These are phyloP conservation scores for Skeletonema grethae DNA, from an alignment of 108 stramenopile genomes.

Conservation along the genomic window DNA sequence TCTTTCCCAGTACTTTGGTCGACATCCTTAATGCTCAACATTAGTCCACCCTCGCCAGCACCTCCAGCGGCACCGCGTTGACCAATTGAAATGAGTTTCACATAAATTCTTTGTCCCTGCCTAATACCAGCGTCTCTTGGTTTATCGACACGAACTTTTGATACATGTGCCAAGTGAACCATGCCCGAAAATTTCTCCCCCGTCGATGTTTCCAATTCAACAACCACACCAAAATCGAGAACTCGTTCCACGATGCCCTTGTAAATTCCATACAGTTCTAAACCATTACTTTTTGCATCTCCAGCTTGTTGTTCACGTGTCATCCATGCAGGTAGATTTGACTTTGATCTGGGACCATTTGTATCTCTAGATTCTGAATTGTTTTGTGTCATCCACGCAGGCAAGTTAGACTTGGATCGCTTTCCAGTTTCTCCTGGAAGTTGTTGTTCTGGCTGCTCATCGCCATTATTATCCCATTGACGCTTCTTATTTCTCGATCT, in stretches of 20 bases:
- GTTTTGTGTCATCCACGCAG: slow-evolving; percentile 85
- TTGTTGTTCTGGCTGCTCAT: background rate
- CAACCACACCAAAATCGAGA: slow-evolving; percentile 92
- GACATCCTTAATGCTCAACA: slow-evolving; percentile 92
- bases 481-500: slow-evolving; percentile 29
- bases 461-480: slow-evolving; percentile 32
- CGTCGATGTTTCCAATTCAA: slow-evolving; percentile 57
- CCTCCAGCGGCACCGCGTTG: slow-evolving; percentile 34
- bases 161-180: slow-evolving; percentile 86
- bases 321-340: slow-evolving; percentile 93
- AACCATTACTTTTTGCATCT: slow-evolving; percentile 24
- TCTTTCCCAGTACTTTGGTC: slow-evolving; percentile 92
- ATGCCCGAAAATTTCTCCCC: slow-evolving; percentile 71
- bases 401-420: slow-evolving; percentile 68
- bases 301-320: slow-evolving; percentile 50
- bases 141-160: slow-evolving; percentile 52
- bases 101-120: slow-evolving; percentile 76
- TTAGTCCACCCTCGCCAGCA: slow-evolving; percentile 60
- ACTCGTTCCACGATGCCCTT: slow-evolving; percentile 81
- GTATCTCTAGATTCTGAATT: slow-evolving; percentile 35
- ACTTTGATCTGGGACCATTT: slow-evolving; percentile 37
- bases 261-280: slow-evolving; percentile 82
- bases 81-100: slow-evolving; percentile 90
- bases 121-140: slow-evolving; percentile 67
- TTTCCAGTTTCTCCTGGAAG: slow-evolving; percentile 23